Evolutionary conservation across 495 filamentous ascomycete genomes (phyloP).

Genomic region (Penicillium canescens): DNA sequence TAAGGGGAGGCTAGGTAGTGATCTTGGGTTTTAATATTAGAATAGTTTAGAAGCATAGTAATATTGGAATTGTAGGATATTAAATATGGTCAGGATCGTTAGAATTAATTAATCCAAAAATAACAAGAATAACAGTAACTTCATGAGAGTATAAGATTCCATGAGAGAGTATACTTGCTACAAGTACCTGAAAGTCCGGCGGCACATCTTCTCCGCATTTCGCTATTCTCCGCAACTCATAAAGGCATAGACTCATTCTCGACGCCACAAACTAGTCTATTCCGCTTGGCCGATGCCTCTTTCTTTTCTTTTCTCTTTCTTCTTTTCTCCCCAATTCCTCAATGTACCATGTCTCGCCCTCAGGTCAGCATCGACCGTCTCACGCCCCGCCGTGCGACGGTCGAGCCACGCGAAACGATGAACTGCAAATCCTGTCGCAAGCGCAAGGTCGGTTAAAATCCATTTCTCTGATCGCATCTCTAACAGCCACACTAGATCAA

Average conservation of each 20-base stretch:
- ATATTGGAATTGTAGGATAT: neutral
- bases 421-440: conserved; percentile 93
- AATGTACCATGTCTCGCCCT: conserved; percentile 62
- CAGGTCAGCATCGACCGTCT: conserved; percentile 85
- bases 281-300: conserved; percentile 2
- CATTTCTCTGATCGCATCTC: neutral
- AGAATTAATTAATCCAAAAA: neutral
- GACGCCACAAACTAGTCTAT: conserved; percentile 10
- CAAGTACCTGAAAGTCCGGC: conserved; percentile 18
- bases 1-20: neutral
- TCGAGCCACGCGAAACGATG: conserved; percentile 84
- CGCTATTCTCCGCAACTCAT: conserved; percentile 5
- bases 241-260: conserved; percentile 7
- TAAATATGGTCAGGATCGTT: neutral
- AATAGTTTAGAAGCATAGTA: neutral
- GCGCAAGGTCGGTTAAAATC: conserved; percentile 60
- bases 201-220: conserved; percentile 34
- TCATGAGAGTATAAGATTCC: no score
- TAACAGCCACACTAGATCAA: conserved; percentile 62
- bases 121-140: neutral
- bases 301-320: conserved; percentile 3
- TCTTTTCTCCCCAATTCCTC: conserved; percentile 3
- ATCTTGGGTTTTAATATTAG: neutral
- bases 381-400: conserved; percentile 68
- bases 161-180: no score